phyloP scores from a whole-genome alignment of 805 yeast species.

The Suhomyces xylopsoci region DNA sequence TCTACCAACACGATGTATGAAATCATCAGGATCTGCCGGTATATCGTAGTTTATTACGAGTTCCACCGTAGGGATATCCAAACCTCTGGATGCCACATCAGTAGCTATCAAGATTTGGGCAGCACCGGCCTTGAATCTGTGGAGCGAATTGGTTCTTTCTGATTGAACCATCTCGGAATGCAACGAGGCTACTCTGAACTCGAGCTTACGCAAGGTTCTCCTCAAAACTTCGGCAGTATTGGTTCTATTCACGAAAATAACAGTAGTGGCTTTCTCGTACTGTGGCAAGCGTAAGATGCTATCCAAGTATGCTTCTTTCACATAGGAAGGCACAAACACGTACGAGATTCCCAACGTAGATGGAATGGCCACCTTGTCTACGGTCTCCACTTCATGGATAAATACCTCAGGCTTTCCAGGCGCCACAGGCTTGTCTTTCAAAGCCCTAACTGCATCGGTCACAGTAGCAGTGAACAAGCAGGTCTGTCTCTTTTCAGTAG shows the following conservation, averaged over 20 bases:
- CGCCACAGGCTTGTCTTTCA: constrained; percentile 62
- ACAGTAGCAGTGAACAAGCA: constrained; percentile 92
- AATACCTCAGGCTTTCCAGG: constrained; percentile 56
- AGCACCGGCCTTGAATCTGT: constrained; percentile 90
- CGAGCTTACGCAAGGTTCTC: constrained; percentile 69
- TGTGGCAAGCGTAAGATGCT: constrained; percentile 61
- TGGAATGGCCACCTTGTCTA: constrained; percentile 80
- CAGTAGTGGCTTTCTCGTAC: constrained; percentile 64
- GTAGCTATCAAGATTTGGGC: constrained; percentile 93
- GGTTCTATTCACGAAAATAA: constrained; percentile 90
- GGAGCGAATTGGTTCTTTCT: constrained; percentile 88
- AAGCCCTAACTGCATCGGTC: constrained; percentile 82
- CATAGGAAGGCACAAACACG: constrained; percentile 78
- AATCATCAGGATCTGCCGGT: constrained; percentile 95
- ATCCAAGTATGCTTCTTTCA: constrained; percentile 84
- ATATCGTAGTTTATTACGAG: constrained; percentile 88
- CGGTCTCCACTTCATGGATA: constrained; percentile 70
- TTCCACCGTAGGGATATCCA: constrained; percentile 92
- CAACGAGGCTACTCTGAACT: constrained; percentile 79
- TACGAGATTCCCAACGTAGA: constrained; percentile 62
- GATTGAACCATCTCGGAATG: constrained; percentile 94
- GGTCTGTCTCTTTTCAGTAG: constrained; percentile 75
- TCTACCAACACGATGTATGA: constrained; percentile 96
- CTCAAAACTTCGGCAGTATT: constrained; percentile 84
- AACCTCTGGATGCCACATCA: constrained; percentile 96